Evolutionary conservation across 352 stramenopile genomes (phyloP), one percentile per base, ranked within the genome.

Genomic region (Globisporangium camurandrum): DNA sequence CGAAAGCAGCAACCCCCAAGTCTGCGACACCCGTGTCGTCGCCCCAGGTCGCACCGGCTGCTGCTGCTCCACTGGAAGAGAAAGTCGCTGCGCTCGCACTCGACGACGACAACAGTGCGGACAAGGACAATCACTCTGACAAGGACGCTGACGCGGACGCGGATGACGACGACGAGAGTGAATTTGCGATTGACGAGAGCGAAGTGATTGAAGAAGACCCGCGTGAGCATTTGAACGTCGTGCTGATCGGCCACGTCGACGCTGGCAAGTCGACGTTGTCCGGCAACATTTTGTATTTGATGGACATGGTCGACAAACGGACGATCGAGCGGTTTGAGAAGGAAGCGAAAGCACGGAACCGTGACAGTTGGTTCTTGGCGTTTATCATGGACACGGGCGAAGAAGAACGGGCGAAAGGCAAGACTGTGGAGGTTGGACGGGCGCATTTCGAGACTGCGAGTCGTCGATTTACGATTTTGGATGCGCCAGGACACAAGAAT

Each of bases 311-410:
- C 30, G 97, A 99, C 72, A 98, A 99, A 77, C 87, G 96, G 46
- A 99, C 95, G 12, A 99, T 99, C 65, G 96, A 99, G 75, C 93
- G 96, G 52, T 99, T 97, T 66, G 95, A 99, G 77, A 86, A 89
- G 34, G 97, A 99, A 66, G 97, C 97, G 23, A 99, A 99, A 60
- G 73, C 87, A 26, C 77, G 79, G 38, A 85, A 88, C 68, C 77
- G 76, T 49, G 79, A 88, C 56, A 81, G 62, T 47, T 88, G 76
- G 76, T 99, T 99, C 71, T 66, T 99, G 24, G 96, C 97, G 17
- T 99, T 97, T 67, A 99, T 99, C 66, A 99, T 99, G 96, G 97
- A 99, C 75, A 99, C 96, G 22, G 97, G 98, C 54, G 96, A 99
- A 67, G 96, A 99, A 57, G 96, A 99, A 65, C 86, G 96, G 40